Evolutionary conservation across 129 eudicot genomes (phyloP).

Genomic region (Pulicaria dysenterica): DNA sequence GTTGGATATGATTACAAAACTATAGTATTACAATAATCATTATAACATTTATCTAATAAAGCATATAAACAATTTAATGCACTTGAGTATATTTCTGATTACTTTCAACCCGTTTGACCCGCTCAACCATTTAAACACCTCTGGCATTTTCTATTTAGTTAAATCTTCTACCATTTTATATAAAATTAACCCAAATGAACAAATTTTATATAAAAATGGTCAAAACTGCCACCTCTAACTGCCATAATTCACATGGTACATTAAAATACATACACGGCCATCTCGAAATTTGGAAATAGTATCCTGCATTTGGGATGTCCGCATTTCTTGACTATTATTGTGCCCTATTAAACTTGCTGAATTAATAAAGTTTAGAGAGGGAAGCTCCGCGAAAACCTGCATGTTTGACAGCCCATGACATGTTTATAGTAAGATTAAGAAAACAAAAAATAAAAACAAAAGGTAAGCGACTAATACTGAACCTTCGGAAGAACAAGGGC

Average conservation of each 20-base stretch:
- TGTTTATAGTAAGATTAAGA: constrained; percentile 16
- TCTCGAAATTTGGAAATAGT: constrained; percentile 87
- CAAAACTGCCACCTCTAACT: background rate
- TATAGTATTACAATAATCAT: background rate
- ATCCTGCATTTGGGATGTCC: constrained; percentile 95
- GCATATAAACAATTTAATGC: background rate
- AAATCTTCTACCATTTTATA: constrained; percentile 11
- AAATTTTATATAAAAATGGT: background rate
- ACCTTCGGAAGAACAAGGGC: constrained; percentile 99
- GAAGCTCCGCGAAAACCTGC: constrained; percentile 96
- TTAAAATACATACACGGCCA: constrained; percentile 80
- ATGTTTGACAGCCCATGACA: constrained; percentile 17
- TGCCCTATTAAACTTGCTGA: constrained; percentile 98
- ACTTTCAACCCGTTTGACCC: constrained; percentile 1
- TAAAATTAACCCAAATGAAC: background rate
- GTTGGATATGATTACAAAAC: background rate
- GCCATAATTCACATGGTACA: constrained; percentile 14
- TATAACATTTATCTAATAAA: background rate
- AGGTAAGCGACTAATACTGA: constrained; percentile 12
- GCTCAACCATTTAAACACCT: too few species aligned
- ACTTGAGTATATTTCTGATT: constrained; percentile 13
- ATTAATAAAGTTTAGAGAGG: constrained; percentile 74
- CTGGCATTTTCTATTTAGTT: background rate
- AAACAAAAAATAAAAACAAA: background rate
- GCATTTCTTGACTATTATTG: constrained; percentile 98